Evolutionary conservation across 2,329 filamentous ascomycete genomes (phyloP).

Genomic region (Ampelomyces quisqualis): DNA sequence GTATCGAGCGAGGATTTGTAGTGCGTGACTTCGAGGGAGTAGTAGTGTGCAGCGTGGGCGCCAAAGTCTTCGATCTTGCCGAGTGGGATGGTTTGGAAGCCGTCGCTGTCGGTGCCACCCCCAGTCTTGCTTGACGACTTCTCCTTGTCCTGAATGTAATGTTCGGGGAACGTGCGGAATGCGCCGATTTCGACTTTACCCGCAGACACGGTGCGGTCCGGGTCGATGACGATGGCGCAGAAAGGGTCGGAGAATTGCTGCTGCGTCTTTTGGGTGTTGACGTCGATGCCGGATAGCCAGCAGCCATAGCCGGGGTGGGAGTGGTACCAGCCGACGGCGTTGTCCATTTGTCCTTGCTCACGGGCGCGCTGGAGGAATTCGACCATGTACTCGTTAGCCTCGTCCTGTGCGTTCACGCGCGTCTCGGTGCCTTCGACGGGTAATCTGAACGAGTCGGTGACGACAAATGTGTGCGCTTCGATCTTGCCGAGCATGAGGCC

Average conservation of each 20-base stretch:
- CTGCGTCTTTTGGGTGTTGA: slow-evolving; percentile 81
- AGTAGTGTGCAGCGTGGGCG: slow-evolving; percentile 87
- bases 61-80: slow-evolving; percentile 95
- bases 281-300: slow-evolving; percentile 96
- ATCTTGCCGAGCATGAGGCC: slow-evolving; percentile 97
- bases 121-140: slow-evolving; percentile 36
- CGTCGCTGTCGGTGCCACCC: slow-evolving; percentile 54
- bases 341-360: slow-evolving; percentile 77
- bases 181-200: slow-evolving; percentile 97
- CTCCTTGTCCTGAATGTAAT: slow-evolving; percentile 55
- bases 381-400: slow-evolving; percentile 96
- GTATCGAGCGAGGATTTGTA: slow-evolving; percentile 92
- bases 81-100: slow-evolving; percentile 79
- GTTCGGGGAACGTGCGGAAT: slow-evolving; percentile 84
- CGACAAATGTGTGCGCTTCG: slow-evolving; percentile 78
- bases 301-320: slow-evolving; percentile 96
- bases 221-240: slow-evolving; percentile 93
- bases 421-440: slow-evolving; percentile 99
- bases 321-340: slow-evolving; percentile 97
- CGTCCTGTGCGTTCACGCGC: slow-evolving; percentile 89
- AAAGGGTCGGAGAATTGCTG: slow-evolving; percentile 88
- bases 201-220: slow-evolving; percentile 85
- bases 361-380: slow-evolving; percentile 76
- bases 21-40: slow-evolving; percentile 85
- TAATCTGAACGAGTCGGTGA: slow-evolving; percentile 90